Base-by-base conservation (phyloP, 495 filamentous ascomycete genomes). In the Mytilinidion resinicola region DNA sequence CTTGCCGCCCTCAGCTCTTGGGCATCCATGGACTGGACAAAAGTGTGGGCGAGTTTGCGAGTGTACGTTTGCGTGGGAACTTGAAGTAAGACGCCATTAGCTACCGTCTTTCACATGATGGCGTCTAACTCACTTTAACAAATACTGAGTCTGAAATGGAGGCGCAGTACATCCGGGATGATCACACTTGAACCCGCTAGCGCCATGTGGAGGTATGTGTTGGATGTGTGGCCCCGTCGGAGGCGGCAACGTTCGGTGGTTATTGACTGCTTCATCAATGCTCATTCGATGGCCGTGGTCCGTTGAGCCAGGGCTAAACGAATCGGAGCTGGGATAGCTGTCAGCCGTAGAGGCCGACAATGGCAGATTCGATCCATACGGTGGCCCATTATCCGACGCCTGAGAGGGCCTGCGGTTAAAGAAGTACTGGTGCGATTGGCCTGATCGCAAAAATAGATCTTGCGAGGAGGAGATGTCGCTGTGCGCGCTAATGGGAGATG, bases 41-140 rank as follows among this genome's bases (percentile, higher is more conserved):
- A 91, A 97, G 71, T 97, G 92, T 14, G 91, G 91, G 37, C 93
- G 80, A 57, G 82, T 85, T 60, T 89, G 88, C 4, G 90, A 95
- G 71, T 98, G 93, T 6, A 98, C 95, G 69, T 97, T 98, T 48
- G 87, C 87, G 72, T 98, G 95, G n/a, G 95, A 98, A 69, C 92
- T 96, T 55, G 80, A 58, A 43, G 78, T 8, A 30, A 30, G 6
- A 6, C 3, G 25, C 6, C 25, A 30, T 30, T 30, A 30, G 25
- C 25, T 30, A 30, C 25, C 25, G 25, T 30, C 25, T 30, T 30
- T 30, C 25, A 6, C 25, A 30, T 38, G 37, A 57, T 19, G 21
- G 10, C 8, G 37, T 44, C 17, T 2, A 54, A 6, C 84, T 74
- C 77, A 89, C 86, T 88, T 88, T 15, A 89, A 69, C 6, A 89